Evolutionary conservation across 768 basidiomycete genomes (phyloP).

Genomic region (Lentinula sp.): DNA sequence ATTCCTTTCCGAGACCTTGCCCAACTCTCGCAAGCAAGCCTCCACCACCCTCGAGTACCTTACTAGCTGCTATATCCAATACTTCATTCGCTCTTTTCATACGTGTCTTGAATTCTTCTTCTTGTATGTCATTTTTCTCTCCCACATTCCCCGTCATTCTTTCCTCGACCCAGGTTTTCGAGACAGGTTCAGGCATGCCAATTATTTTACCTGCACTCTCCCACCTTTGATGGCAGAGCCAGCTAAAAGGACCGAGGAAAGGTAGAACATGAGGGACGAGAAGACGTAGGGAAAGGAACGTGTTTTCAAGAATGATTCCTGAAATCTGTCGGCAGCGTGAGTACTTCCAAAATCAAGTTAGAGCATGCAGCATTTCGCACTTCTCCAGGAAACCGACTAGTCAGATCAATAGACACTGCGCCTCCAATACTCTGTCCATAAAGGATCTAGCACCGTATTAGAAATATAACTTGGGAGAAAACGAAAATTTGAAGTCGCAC

Average conservation of each 20-base stretch:
- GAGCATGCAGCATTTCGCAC: constrained; percentile 26
- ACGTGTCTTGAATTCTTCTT: constrained; percentile 20
- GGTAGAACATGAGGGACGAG: constrained; percentile 80
- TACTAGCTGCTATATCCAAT: background rate
- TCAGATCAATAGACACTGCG: constrained; percentile 86
- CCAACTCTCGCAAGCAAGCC: constrained; percentile 1
- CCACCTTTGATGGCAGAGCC: constrained; percentile 87
- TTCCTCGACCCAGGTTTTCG: constrained; percentile 67
- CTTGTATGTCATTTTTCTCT: constrained; percentile 34
- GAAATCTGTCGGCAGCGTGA: constrained; percentile 40
- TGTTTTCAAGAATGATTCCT: constrained; percentile 89
- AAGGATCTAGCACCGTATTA: constrained; percentile 45
- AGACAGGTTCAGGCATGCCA: constrained; percentile 63
- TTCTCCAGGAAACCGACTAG: constrained; percentile 66
- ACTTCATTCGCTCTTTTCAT: background rate
- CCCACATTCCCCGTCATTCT: constrained; percentile 57
- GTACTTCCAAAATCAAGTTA: background rate
- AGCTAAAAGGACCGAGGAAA: constrained; percentile 62
- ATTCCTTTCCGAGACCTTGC: constrained; percentile 3
- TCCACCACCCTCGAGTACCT: background rate
- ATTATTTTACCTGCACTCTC: constrained; percentile 66
- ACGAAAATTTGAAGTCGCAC: constrained; percentile 30
- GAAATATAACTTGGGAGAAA: background rate
- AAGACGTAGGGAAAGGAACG: constrained; percentile 76
- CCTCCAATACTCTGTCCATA: constrained; percentile 91